phyloP scores from a whole-genome alignment of 108 stramenopile genomes.

The Cyclotella distinguenda region DNA sequence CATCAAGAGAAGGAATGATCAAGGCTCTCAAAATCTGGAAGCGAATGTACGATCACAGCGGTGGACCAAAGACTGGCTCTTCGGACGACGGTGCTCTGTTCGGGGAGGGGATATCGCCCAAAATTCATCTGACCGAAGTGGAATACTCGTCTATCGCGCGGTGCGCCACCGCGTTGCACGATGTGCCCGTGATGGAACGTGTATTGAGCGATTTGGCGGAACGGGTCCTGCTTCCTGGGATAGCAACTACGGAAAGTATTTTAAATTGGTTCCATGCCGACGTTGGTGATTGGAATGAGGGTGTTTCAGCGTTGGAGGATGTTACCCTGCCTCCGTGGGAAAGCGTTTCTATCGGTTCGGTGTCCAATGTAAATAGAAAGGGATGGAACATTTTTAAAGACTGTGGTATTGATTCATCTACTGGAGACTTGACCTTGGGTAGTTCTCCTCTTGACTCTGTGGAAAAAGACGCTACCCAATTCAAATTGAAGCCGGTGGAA shows the following conservation, averaged over 20 bases:
- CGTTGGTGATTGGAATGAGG: not conserved
- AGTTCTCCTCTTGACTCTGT: constrained; percentile 37
- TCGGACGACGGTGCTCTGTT: constrained; percentile 14
- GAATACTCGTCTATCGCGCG: constrained; percentile 64
- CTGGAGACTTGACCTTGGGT: constrained; percentile 55
- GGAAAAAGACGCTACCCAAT: not conserved
- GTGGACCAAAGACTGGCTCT: constrained; percentile 21
- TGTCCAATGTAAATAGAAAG: constrained; percentile 26
- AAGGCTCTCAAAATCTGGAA: constrained; percentile 65
- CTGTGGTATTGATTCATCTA: constrained; percentile 56
- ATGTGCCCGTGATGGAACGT: constrained; percentile 56
- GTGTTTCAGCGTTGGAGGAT: constrained; percentile 26
- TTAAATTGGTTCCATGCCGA: constrained; percentile 70
- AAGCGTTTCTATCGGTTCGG: constrained; percentile 14
- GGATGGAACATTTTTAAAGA: constrained; percentile 52
- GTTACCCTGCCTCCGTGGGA: constrained; percentile 42
- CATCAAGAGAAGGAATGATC: constrained; percentile 31
- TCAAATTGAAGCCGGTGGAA: constrained; percentile 58
- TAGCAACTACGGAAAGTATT: constrained; percentile 55
- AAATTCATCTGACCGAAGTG: constrained; percentile 57
- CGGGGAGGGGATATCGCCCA: constrained; percentile 47
- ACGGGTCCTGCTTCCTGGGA: constrained; percentile 70
- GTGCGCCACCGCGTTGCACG: constrained; percentile 53
- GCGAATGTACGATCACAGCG: constrained; percentile 49
- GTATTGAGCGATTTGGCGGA: constrained; percentile 77